phyloP scores from a whole-genome alignment of 2,329 filamentous ascomycete species.

The Talaromyces funiculosus region DNA sequence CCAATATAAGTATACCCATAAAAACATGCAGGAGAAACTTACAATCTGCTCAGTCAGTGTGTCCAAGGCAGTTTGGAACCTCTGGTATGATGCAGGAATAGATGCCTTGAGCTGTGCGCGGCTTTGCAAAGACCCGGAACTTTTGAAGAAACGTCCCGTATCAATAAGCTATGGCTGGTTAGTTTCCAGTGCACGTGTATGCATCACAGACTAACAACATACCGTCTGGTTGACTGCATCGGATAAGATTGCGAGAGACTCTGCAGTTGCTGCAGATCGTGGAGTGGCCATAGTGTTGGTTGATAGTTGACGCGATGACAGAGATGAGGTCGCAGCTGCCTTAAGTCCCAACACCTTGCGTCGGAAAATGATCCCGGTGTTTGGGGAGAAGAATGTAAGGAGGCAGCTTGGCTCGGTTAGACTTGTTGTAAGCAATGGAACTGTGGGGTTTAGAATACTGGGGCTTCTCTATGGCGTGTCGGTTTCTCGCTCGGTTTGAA shows the following conservation, averaged over 20 bases:
- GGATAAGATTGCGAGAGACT: conserved; percentile 33
- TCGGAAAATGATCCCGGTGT: neutral
- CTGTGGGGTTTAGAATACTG: neutral
- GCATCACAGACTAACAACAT: conserved; percentile 5
- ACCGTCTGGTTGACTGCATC: conserved; percentile 35
- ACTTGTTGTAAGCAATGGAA: neutral
- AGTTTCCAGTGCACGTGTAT: neutral
- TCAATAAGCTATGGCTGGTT: conserved; percentile 32
- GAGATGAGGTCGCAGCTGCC: neutral
- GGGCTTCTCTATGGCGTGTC: neutral
- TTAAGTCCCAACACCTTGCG: neutral
- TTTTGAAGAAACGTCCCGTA: conserved; percentile 37
- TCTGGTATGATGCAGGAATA: conserved; percentile 34
- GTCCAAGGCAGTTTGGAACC: conserved; percentile 37
- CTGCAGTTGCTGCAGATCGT: conserved; percentile 21
- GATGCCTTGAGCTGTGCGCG: conserved; percentile 32
- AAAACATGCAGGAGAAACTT: conserved; percentile 25
- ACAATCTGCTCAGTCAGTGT: conserved; percentile 40
- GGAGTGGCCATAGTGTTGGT: neutral
- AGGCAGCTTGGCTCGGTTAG: neutral
- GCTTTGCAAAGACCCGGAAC: conserved; percentile 30
- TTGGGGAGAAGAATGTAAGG: neutral
- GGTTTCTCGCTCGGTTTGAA: neutral
- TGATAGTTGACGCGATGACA: neutral
- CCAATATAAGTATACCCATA: conserved; percentile 37